These are phyloP conservation scores for Penicillium nucicola DNA, from an alignment of 495 filamentous ascomycete species.

Conservation along the genomic window DNA sequence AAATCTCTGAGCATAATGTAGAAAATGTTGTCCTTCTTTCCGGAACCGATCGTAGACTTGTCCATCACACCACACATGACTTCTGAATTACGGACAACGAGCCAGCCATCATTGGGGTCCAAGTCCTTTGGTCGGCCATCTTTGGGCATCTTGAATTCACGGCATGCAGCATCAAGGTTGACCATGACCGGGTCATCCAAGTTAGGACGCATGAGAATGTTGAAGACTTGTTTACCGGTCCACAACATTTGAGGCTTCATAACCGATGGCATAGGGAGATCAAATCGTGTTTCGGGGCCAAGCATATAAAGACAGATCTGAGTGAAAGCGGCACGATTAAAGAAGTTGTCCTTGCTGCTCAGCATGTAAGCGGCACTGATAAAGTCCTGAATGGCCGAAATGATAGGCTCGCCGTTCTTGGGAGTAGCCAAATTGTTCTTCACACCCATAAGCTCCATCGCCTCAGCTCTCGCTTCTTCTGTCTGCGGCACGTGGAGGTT, in stretches of 20 bases:
- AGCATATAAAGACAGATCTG: slow-evolving; percentile 95
- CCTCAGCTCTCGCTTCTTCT: slow-evolving; percentile 92
- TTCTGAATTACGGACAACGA: slow-evolving; percentile 93
- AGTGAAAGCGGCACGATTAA: slow-evolving; percentile 77
- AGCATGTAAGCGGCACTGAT: slow-evolving; percentile 91
- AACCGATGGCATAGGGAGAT: slow-evolving; percentile 82
- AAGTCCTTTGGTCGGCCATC: slow-evolving; percentile 61
- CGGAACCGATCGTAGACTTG: slow-evolving; percentile 89
- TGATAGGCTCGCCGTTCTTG: slow-evolving; percentile 97
- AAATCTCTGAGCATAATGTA: slow-evolving; percentile 95
- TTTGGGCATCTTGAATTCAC: slow-evolving; percentile 63
- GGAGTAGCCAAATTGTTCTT: slow-evolving; percentile 94
- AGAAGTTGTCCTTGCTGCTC: slow-evolving; percentile 91
- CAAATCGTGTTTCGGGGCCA: slow-evolving; percentile 71
- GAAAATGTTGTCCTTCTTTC: slow-evolving; percentile 97
- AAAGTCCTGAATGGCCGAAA: slow-evolving; percentile 97
- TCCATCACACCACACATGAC: slow-evolving; percentile 99
- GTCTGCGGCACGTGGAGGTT: slow-evolving; percentile 98
- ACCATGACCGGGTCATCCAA: slow-evolving; percentile 73
- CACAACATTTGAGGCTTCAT: slow-evolving; percentile 84
- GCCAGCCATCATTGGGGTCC: slow-evolving; percentile 77
- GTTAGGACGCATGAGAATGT: slow-evolving; percentile 90
- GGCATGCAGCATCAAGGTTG: slow-evolving; percentile 90
- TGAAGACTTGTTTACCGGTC: slow-evolving; percentile 98
- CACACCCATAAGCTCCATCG: slow-evolving; percentile 95